Evolutionary conservation across 345 rosid genomes (phyloP).

Genomic region (Eucalyptus shirleyi): DNA sequence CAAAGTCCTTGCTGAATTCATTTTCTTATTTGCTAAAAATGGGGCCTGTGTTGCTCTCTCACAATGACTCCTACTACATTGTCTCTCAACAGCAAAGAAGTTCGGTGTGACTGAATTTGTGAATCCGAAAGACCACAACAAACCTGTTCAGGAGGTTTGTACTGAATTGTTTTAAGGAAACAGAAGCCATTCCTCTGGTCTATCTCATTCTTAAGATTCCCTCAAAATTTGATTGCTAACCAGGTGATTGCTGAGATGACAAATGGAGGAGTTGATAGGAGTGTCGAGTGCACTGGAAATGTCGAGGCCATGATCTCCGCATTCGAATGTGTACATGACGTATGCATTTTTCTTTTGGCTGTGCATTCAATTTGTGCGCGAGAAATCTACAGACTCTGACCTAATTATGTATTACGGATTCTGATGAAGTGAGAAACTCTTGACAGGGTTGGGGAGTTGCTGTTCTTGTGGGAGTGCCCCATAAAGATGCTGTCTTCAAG

Average conservation of each 20-base stretch:
- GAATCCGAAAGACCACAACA: slow-evolving; percentile 18
- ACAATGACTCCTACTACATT: not conserved
- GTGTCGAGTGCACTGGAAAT: slow-evolving; percentile 34
- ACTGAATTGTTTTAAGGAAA: not conserved
- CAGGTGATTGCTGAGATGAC: slow-evolving; percentile 40
- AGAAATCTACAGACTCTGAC: not conserved
- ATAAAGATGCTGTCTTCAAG: slow-evolving; percentile 28
- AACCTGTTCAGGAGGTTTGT: slow-evolving; percentile 25
- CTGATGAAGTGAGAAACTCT: not conserved
- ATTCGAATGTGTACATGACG: slow-evolving; percentile 36
- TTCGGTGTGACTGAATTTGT: slow-evolving; percentile 29
- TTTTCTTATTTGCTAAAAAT: not conserved
- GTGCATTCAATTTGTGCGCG: not conserved
- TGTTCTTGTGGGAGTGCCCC: slow-evolving; percentile 28
- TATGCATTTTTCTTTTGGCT: not conserved
- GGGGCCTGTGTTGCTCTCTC: not conserved
- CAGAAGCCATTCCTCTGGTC: not conserved
- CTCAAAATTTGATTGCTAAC: not conserved
- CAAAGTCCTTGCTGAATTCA: not conserved
- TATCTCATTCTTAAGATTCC: not conserved
- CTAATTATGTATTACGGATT: not conserved
- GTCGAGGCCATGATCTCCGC: slow-evolving; percentile 31
- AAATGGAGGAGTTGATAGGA: slow-evolving; percentile 33
- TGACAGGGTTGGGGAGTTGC: slow-evolving; percentile 38
- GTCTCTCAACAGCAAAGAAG: slow-evolving; percentile 13